phyloP scores from a whole-genome alignment of 345 rosid genomes.

The Acer saccharum region DNA sequence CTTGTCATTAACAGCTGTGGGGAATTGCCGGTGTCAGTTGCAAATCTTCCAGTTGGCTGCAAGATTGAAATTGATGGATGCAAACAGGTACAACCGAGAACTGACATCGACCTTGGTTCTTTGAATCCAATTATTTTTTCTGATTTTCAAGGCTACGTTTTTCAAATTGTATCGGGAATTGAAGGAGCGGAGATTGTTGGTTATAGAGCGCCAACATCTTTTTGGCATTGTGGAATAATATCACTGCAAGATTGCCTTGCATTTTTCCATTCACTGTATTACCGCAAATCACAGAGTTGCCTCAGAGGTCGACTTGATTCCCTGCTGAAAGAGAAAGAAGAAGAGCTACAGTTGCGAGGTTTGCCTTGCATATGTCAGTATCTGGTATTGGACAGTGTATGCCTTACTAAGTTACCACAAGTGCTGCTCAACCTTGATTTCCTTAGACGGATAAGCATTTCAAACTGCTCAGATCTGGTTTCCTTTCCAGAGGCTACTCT shows the following conservation, averaged over 20 bases:
- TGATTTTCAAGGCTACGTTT: too few species aligned
- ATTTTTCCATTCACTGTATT: too few species aligned
- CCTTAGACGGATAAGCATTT: not conserved
- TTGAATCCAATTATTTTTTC: not conserved
- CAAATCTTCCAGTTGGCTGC: too few species aligned
- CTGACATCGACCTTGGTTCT: not conserved
- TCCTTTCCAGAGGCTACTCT: constrained; percentile 5
- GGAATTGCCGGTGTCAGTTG: constrained; percentile 11
- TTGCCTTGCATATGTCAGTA: not conserved
- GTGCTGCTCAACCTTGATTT: not conserved
- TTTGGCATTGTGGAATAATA: not conserved
- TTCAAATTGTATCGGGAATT: too few species aligned
- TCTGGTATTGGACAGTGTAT: not conserved
- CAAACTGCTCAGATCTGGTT: constrained; percentile 10
- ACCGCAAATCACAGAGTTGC: too few species aligned
- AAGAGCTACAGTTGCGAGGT: not conserved
- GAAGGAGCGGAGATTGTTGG: not conserved
- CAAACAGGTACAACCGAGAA: too few species aligned
- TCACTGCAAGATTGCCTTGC: not conserved
- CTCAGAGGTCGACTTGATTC: not conserved
- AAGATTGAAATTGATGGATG: too few species aligned
- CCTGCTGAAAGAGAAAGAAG: constrained; percentile 3
- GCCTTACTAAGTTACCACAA: constrained; percentile 8
- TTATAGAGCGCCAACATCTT: not conserved
- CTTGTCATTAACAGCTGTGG: constrained; percentile 7